Evolutionary conservation across 176 grass and related monocot species (phyloP), one percentile per base, ranked within the genome.

Genomic region (Oryza coarctata): DNA sequence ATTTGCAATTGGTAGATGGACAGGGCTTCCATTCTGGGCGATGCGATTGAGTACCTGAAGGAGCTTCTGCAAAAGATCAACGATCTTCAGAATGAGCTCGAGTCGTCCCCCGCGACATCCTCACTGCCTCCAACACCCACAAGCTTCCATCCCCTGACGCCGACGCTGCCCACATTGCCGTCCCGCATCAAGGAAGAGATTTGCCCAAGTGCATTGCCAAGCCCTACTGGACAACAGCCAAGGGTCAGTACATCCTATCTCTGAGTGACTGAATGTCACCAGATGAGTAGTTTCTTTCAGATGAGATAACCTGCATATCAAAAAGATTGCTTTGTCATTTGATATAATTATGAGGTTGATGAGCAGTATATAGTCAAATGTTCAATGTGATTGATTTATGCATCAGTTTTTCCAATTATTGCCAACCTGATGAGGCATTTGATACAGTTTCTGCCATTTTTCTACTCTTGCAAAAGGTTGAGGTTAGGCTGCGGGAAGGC

Each of bases 31-130:
- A 99, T 99, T 89, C 87, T 99, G 4, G 97, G 97, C 0, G 93
- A 99, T 29, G 97, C 97, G 38, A 96, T 96, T 17, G 97, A 99
- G 76, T 99, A 99, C 87, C 75, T 99, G 49, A 99, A 92, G 73
- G 97, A 99, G 74, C 97, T 99, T 20, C 77, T 99, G 43, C 97
- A 95, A 20, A 94, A 93, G 87, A 99, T 99, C 86, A 92, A 92
- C 2, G 87, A 95, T 80, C 82, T 99, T 85, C 93, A 99, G 85
- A 90, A 90, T 34, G 97, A 95, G 77, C 89, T 99, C 13, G 97
- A 99, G 75, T 88, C 97, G 0, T 69, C 93, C 3, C 87, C 85
- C 75, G 95, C 91, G 40, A 80, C 87, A 41, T 90, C 88, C 43
- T 85, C 93, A 20, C 79, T 93, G 68, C 93, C 93, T 75, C 90